Evolutionary conservation across 192 early-diverging fungal species (phyloP).

Genomic region (Bifiguratus adelaidae): DNA sequence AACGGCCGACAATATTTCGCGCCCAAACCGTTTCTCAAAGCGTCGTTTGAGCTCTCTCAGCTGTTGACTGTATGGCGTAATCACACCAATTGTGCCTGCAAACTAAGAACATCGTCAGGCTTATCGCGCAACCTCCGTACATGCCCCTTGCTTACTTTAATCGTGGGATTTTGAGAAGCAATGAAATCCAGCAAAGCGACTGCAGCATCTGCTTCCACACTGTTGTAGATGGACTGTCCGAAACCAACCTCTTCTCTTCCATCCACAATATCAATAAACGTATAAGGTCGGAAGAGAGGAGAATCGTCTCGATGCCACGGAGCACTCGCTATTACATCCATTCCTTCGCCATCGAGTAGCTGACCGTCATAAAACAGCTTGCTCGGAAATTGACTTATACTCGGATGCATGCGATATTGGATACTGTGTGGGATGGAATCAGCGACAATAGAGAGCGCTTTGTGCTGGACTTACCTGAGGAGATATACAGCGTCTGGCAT

Average conservation of each 20-base stretch:
- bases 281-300: slow-evolving; percentile 59
- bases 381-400: slow-evolving; percentile 76
- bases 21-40: slow-evolving; percentile 58
- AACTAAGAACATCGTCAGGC: slow-evolving; percentile 23
- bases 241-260: slow-evolving; percentile 53
- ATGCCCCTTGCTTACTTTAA: slow-evolving; percentile 29
- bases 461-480: slow-evolving; percentile 31
- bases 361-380: slow-evolving; percentile 66
- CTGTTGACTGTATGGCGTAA: slow-evolving; percentile 92
- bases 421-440: slow-evolving; percentile 33
- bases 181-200: slow-evolving; percentile 57
- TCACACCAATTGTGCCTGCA: slow-evolving; percentile 68
- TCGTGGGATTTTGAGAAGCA: slow-evolving; percentile 35
- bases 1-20: slow-evolving; percentile 49
- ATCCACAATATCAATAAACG: slow-evolving; percentile 60
- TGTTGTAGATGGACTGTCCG: slow-evolving; percentile 67
- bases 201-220: slow-evolving; percentile 65
- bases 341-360: slow-evolving; percentile 64
- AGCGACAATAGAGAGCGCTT: background rate
- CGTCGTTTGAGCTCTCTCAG: slow-evolving; percentile 51
- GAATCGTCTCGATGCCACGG: slow-evolving; percentile 68
- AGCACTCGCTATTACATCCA: slow-evolving; percentile 48
- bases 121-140: background rate
- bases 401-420: slow-evolving; percentile 97
- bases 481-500: slow-evolving; percentile 57